Percentiles rank a stretch among this genome's conserved stretches.
Conservation (phyloP, 2,329 filamentous ascomycete genomes). For the Chrysoporthe puriensis region DNA sequence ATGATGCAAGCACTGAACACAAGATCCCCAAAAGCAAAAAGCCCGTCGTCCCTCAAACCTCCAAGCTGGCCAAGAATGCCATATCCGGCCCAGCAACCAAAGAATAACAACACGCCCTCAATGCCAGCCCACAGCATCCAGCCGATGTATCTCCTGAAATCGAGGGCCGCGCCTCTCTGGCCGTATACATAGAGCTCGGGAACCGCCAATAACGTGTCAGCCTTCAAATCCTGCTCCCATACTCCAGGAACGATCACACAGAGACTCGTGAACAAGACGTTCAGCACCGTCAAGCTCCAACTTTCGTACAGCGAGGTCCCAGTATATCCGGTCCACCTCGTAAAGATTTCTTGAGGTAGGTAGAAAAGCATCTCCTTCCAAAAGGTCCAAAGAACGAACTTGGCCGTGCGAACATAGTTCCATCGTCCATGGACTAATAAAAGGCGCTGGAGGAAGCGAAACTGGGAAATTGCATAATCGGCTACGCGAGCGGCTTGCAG, state of each 20-base stretch:
- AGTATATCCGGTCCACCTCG: constrained; percentile 83
- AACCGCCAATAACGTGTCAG: constrained; percentile 85
- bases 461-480: constrained; percentile 91
- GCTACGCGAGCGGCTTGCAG: constrained; percentile 87
- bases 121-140: constrained; percentile 79
- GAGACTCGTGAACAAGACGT: constrained; percentile 89
- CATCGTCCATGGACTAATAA: constrained; percentile 85
- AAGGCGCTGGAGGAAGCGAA: constrained; percentile 83
- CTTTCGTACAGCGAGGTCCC: constrained; percentile 90
- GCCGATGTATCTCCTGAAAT: constrained; percentile 70
- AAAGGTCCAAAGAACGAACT: constrained; percentile 88
- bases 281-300: constrained; percentile 87
- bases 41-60: constrained; percentile 63
- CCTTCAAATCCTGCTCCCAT: constrained; percentile 85
- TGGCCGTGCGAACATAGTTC: constrained; percentile 88
- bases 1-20: constrained; percentile 72
- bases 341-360: constrained; percentile 81
- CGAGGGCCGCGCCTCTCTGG: constrained; percentile 73
- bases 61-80: constrained; percentile 46
- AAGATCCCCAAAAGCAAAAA: constrained; percentile 76
- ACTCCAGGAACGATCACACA: constrained; percentile 88
- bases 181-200: constrained; percentile 89
- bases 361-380: constrained; percentile 90
- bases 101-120: constrained; percentile 74
- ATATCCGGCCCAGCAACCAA: constrained; percentile 60